Base-by-base conservation (phyloP, 139 green algal genomes). In the Pycnococcus provasolii region DNA sequence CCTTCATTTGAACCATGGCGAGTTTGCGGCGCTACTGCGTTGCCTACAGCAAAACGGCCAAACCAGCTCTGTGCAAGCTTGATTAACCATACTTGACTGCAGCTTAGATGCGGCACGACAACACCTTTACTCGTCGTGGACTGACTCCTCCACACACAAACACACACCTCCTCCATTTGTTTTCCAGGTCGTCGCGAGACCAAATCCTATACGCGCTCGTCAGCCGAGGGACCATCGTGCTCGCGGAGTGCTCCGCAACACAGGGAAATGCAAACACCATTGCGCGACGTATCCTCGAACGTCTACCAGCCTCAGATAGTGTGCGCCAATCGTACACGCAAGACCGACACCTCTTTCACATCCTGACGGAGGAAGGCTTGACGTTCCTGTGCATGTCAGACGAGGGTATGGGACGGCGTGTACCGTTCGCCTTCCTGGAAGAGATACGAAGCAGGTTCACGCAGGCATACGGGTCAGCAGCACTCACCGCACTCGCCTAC, bases 351-450 rank as follows among this genome's bases (percentile, higher is more conserved):
- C 80, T 96, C 64, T 95, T 95, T 70, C 90, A 96, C 67, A 64
- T 95, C 1, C 68, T 96, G 40, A 64, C 83, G 0, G 40, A 63
- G 1, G 74, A 83, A 43, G 90, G 87, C 2, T 60, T 96, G 47
- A 88, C 81, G 8, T 96, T 84, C 76, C 67, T 96, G 15, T 87
- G 78, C 72, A 94, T 96, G 86, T 73, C 89, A 45, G 86, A 93
- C 52, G 82, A 95, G 78, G 84, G 87, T 54, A 71, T 76, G 62
- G 73, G 68, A 44, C 39, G 88, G 60, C 74, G 89, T 15, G 79
- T 96, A 1, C 88, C 91, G 2, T 96, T 92, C 74, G 80, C 81
- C 0, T 96, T 94, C 67, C 77, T 96, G 58, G 87, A 95, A 2
- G 91, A 96, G 57, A 42, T 96, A 3, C 59, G 70, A 6, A 58